Evolutionary conservation across 2,329 filamentous ascomycete species (phyloP).

Genomic region (Periconia digitata): DNA sequence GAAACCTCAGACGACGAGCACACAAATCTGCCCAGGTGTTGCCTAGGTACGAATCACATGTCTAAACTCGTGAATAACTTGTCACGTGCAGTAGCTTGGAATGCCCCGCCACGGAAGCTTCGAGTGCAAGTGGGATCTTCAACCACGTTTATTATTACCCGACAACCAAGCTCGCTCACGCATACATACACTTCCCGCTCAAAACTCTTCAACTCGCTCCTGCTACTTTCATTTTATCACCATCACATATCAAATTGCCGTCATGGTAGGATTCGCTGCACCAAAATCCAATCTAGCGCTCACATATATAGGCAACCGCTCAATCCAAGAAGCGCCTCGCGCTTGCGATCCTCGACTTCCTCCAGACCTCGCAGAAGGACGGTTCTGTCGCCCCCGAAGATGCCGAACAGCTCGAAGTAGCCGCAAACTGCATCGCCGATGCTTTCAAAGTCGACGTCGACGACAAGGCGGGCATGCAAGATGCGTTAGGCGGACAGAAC

Average conservation of each 20-base stretch:
- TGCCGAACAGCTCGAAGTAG: slow-evolving; percentile 90
- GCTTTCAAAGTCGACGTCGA: slow-evolving; percentile 92
- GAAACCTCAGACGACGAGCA: too few species aligned
- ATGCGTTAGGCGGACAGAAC: slow-evolving; percentile 82
- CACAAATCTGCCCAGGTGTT: too few species aligned
- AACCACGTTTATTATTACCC: background rate
- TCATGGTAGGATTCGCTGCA: slow-evolving; percentile 2
- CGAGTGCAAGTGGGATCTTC: background rate
- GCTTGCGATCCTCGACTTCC: slow-evolving; percentile 96
- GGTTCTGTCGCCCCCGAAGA: slow-evolving; percentile 88
- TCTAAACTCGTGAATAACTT: too few species aligned
- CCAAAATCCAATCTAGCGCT: background rate
- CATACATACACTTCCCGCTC: background rate
- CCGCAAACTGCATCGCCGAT: slow-evolving; percentile 90
- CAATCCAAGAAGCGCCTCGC: slow-evolving; percentile 81
- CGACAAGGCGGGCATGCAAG: slow-evolving; percentile 70
- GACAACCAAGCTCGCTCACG: background rate
- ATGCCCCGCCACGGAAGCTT: background rate
- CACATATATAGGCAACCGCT: slow-evolving; percentile 37
- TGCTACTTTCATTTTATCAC: background rate
- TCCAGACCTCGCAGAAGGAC: slow-evolving; percentile 79
- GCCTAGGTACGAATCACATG: too few species aligned
- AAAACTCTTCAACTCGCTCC: background rate
- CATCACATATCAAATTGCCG: background rate
- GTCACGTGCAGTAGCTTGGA: background rate